Evolutionary conservation across 352 stramenopile genomes (phyloP).

Genomic region (Phytophthora litchii): DNA sequence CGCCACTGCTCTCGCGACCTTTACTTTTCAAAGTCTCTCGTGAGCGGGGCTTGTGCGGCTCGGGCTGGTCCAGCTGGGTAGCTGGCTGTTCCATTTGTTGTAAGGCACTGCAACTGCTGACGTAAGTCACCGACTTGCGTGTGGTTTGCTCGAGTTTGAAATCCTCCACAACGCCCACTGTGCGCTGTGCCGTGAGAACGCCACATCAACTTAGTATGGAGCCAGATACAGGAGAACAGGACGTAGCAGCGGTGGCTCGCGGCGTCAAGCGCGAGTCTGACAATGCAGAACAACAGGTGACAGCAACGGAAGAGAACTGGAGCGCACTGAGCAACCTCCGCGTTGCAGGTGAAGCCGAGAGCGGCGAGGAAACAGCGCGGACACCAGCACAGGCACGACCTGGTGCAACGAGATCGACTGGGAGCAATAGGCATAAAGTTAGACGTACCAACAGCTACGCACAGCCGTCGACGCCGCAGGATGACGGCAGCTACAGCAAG

Average conservation of each 20-base stretch:
- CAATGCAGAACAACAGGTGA: conserved; percentile 1
- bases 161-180: conserved; percentile 16
- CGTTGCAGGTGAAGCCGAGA: conserved; percentile 29
- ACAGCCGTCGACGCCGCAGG: conserved; percentile 17
- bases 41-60: conserved; percentile 16
- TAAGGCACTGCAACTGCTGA: conserved; percentile 12
- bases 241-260: not conserved
- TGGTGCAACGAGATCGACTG: conserved; percentile 3
- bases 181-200: conserved; percentile 13
- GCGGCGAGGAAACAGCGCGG: conserved; percentile 11
- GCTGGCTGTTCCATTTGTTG: conserved; percentile 18
- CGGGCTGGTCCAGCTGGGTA: conserved; percentile 27
- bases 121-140: conserved; percentile 30
- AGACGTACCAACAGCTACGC: conserved; percentile 27
- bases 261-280: conserved; percentile 18
- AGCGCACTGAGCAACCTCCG: conserved; percentile 47
- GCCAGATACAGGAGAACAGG: conserved; percentile 13
- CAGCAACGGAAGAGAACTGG: conserved; percentile 42
- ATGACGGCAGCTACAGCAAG: conserved; percentile 48
- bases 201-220: conserved; percentile 30
- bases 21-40: conserved; percentile 13
- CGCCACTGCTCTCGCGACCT: conserved; percentile 17
- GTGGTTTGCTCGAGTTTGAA: conserved; percentile 32
- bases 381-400: conserved; percentile 9
- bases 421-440: conserved; percentile 34